Evolutionary conservation across 768 basidiomycete genomes (phyloP), one percentile per base, ranked within the genome.

Genomic region (Podaxis sp.): DNA sequence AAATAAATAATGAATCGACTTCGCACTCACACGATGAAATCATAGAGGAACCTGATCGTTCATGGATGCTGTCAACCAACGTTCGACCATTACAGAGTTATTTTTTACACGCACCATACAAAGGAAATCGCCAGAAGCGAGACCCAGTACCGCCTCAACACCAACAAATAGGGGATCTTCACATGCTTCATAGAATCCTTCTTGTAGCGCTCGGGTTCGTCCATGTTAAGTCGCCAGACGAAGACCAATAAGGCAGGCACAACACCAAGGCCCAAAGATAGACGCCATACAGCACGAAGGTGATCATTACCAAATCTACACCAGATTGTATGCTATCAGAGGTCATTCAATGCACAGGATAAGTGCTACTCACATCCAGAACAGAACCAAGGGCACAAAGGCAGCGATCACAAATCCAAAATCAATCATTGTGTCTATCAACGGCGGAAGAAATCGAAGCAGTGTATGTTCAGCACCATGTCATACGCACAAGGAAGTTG

Each of bases 141-240:
- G 40, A 79, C 72, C 77, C 95, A 90, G 70, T 98, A 98, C 46
- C 91, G 85, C 67, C 80, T 87, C 42, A 96, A 63, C 64, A 95
- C 78, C 25, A 97, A 80, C 70, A 71, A 62, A 69, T 95, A 94
- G 0, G 94, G 94, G 58, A 92, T 89, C 44, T 72, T 78, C 9
- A 84, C 81, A 50, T 81, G 70, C 66, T 85, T 90, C 91, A 95
- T 94, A 0, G 90, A 87, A 71, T 91, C 84, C 64, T 84, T 87
- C 70, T 81, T 86, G 71, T 81, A 95, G 16, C 85, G 77, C 11
- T 78, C 78, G 0, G 93, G 91, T 67, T 95, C 91, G 28, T 86
- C 80, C 89, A 95, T 93, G 62, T 79, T 83, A 56, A 93, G 69
- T 64, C 94, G 91, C 93, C 94, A 95, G 53, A 92, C 66, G 67